Base-by-base conservation (phyloP, 2,329 filamentous ascomycete species). In the Diaporthe vexans region DNA sequence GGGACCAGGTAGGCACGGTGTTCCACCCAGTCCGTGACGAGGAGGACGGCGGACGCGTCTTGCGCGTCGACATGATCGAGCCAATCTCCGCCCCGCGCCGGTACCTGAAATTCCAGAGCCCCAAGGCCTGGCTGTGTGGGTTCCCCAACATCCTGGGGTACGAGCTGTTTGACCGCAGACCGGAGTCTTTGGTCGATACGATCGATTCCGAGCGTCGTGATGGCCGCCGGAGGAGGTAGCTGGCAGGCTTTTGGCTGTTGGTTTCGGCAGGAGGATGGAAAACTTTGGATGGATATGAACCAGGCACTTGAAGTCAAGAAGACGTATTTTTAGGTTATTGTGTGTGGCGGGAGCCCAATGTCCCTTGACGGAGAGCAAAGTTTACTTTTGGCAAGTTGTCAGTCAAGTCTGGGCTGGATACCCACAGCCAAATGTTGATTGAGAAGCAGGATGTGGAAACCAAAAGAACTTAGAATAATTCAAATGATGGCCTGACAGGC, bases 141-240 rank as follows among this genome's bases (percentile, higher is more conserved):
- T 75, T 75, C 21, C 73, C 73, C 48, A 75, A 75, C 19, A 61
- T 67, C 17, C 57, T 75, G 21, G 63, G 63, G 5, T 70, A 69
- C 19, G 35, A 65, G n/a, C 24, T 75, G 37, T 73, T 67, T n/a
- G 51, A 63, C n/a, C 10, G 40, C 48, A 29, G 40, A 2, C 21
- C 57, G 17, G 46, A 26, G 17, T 37, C 11, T 3, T 65, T 17
- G 19, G 21, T 52, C 9, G 29, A 37, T 21, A 72, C 69, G 29
- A 59, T 63, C 48, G 17, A 1, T 2, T 48, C 61, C 1, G 63
- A 73, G 40, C 13, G 40, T 61, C 6, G 54, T 73, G 73, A 56
- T 74, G 73, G 73, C 29, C 73, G 61, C 48, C 57, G 21, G 13
- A 26, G n/a, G n/a, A 11, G 13, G 40, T 43, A 43, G 17, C 6